These are phyloP conservation scores for Pseudoturritis turrita DNA, from an alignment of 345 rosid species.

Conservation along the genomic window DNA sequence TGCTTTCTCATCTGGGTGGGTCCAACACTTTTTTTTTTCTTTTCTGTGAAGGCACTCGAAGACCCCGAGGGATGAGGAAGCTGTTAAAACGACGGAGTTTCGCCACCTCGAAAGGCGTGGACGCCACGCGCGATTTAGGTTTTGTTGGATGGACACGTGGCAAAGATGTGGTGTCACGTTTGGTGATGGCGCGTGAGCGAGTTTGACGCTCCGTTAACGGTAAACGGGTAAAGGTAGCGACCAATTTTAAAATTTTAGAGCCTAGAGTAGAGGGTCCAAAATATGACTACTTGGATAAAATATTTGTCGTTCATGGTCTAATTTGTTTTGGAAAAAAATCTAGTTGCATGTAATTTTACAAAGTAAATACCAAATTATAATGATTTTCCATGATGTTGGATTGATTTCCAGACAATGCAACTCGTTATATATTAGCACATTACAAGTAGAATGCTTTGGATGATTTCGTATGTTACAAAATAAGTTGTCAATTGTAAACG, in stretches of 20 bases:
- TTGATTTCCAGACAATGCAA: too few relatives aligned
- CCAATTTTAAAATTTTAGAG: too few relatives aligned
- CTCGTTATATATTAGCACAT: too few relatives aligned
- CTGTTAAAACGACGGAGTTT: background rate
- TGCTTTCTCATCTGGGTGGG: background rate
- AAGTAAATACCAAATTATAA: too few relatives aligned
- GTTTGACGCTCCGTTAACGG: slow-evolving; percentile 14
- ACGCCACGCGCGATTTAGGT: background rate
- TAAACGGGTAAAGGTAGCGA: slow-evolving; percentile 2
- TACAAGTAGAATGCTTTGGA: too few relatives aligned
- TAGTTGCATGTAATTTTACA: background rate
- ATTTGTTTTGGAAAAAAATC: background rate
- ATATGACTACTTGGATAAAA: too few relatives aligned
- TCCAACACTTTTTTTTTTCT: background rate
- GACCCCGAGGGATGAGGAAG: slow-evolving; percentile 10
- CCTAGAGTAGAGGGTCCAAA: too few relatives aligned
- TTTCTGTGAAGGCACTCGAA: slow-evolving; percentile 9
- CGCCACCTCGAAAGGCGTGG: background rate
- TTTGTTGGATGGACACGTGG: background rate
- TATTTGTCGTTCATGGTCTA: background rate
- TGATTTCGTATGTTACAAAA: too few relatives aligned
- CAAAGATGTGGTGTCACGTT: background rate
- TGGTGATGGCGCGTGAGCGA: slow-evolving; percentile 2
- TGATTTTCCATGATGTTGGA: too few relatives aligned
- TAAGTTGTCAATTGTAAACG: too few relatives aligned